These are phyloP conservation scores for Sisymbrium irio DNA, from an alignment of 345 rosid species.

Conservation along the genomic window DNA sequence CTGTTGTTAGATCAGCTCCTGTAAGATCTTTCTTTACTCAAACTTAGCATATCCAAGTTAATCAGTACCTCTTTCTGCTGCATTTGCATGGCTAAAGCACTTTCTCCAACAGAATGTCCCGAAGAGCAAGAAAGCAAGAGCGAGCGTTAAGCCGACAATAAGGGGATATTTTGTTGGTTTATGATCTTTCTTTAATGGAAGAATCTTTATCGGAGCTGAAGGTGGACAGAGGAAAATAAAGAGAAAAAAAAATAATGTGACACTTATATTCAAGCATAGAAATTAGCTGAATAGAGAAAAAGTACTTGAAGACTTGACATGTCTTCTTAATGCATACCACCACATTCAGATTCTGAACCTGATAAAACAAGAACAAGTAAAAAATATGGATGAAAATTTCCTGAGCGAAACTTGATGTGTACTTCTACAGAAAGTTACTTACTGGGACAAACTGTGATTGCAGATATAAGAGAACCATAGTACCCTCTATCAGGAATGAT, in stretches of 20 bases:
- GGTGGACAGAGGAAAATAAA: neutral
- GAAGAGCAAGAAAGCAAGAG: constrained; percentile 31
- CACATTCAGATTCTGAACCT: constrained; percentile 36
- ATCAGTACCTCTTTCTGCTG: constrained; percentile 20
- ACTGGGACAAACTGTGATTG: constrained; percentile 52
- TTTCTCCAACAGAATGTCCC: constrained; percentile 39
- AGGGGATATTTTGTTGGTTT: constrained; percentile 4
- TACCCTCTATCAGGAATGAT: constrained; percentile 45
- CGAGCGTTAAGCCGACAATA: constrained; percentile 36
- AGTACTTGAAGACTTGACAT: neutral
- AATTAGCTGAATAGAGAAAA: neutral
- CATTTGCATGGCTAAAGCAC: neutral
- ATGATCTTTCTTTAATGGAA: constrained; percentile 8
- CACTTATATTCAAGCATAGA: neutral
- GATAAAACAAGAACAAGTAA: constrained; percentile 10
- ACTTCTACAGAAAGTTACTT: neutral
- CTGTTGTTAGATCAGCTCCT: constrained; percentile 22
- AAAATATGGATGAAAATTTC: neutral
- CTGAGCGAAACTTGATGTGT: neutral
- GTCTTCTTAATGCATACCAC: constrained; percentile 28
- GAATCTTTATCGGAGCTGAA: constrained; percentile 8
- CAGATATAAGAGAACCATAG: constrained; percentile 70
- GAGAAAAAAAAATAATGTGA: neutral
- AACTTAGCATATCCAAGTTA: too few relatives aligned
- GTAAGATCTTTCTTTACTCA: neutral